These are phyloP conservation scores for Puccinia coronata DNA, from an alignment of 1,284 basidiomycete species.

Conservation along the genomic window DNA sequence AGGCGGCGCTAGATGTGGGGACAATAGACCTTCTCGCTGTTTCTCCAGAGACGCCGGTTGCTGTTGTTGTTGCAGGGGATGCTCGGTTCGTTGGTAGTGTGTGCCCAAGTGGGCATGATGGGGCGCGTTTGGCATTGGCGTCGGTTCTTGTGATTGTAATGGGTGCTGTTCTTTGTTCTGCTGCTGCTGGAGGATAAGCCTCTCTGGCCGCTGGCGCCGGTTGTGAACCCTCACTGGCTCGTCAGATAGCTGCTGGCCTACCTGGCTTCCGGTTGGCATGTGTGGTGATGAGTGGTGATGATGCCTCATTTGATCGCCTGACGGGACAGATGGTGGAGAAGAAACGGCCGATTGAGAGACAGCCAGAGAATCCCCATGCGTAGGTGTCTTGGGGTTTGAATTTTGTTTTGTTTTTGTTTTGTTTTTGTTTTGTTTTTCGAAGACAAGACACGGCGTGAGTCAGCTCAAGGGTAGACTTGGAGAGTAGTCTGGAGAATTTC, in stretches of 20 bases:
- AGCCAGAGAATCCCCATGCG: not conserved
- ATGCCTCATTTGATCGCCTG: not conserved
- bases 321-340: not conserved
- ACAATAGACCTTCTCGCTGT: not conserved
- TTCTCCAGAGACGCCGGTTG: not conserved
- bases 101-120: not conserved
- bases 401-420: not conserved
- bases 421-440: not conserved
- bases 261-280: not conserved
- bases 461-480: not conserved
- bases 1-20: not conserved
- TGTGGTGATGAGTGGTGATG: not conserved
- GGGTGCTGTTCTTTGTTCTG: not conserved
- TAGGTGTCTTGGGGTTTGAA: not conserved
- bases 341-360: not conserved
- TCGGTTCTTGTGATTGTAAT: not conserved
- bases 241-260: not conserved
- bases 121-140: not conserved
- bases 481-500: not conserved
- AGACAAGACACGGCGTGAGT: not conserved
- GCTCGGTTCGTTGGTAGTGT: not conserved
- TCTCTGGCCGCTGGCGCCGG: not conserved
- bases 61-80: not conserved
- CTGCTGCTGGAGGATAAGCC: not conserved
- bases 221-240: not conserved